Percentiles rank a stretch among this genome's conserved stretches.
Evolutionary conservation across 148 eudicot genomes (phyloP).

Genomic region (Diospyros lotus): DNA sequence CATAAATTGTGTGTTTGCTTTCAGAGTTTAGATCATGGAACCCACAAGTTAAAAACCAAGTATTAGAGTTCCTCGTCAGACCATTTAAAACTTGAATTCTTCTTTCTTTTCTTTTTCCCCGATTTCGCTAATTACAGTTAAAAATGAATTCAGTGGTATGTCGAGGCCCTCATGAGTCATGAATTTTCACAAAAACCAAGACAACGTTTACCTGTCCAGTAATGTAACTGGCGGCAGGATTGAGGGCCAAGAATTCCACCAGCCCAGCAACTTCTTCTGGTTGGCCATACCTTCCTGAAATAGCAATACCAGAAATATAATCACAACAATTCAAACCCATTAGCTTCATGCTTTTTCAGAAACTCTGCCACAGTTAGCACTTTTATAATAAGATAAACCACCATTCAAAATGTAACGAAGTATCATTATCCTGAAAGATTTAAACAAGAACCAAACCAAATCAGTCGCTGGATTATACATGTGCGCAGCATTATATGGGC

Average conservation of each 20-base stretch:
- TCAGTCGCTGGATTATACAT: background rate
- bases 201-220: conserved; percentile 64
- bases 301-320: background rate
- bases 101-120: too few relatives aligned
- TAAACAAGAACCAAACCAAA: background rate
- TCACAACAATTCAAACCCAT: background rate
- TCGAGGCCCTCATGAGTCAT: too few relatives aligned
- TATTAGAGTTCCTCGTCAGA: too few relatives aligned
- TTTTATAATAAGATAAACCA: background rate
- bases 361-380: background rate
- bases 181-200: too few relatives aligned
- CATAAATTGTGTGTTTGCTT: too few relatives aligned
- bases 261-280: conserved; percentile 85
- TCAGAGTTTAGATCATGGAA: too few relatives aligned
- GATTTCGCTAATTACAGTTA: too few relatives aligned
- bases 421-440: background rate
- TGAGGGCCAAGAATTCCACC: conserved; percentile 78
- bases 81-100: too few relatives aligned
- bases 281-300: conserved; percentile 67
- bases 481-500: background rate
- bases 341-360: background rate
- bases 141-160: too few relatives aligned
- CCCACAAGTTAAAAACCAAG: background rate
- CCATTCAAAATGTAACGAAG: background rate
- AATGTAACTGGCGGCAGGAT: conserved; percentile 72